Evolutionary conservation across 148 eudicot species (phyloP).

Genomic region (Rhododendron ovatum): DNA sequence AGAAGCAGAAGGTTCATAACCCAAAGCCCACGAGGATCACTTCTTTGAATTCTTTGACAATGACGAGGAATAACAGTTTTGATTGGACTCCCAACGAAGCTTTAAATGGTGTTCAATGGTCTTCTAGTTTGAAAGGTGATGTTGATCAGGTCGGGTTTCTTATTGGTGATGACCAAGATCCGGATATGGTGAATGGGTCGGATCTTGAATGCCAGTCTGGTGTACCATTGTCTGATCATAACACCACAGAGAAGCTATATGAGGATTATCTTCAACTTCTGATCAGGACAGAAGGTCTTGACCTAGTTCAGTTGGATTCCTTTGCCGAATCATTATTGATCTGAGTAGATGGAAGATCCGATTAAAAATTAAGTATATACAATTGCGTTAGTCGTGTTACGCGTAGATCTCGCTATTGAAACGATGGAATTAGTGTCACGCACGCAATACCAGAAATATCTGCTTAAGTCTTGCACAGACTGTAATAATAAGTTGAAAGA

Average conservation of each 20-base stretch:
- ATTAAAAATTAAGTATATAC: background rate
- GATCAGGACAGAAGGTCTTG: conserved; percentile 22
- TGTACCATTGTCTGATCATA: background rate
- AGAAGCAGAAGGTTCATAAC: conserved; percentile 26
- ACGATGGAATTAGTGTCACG: background rate
- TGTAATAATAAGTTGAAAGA: background rate
- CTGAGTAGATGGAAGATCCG: background rate
- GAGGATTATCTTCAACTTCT: conserved; percentile 53
- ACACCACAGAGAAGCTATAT: conserved; percentile 39
- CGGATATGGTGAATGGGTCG: background rate
- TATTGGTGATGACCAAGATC: conserved; percentile 3
- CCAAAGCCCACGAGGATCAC: conserved; percentile 43
- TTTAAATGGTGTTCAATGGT: conserved; percentile 9
- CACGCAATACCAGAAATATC: background rate
- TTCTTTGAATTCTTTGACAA: conserved; percentile 17
- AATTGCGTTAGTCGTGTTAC: background rate
- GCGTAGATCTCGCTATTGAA: background rate
- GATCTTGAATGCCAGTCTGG: conserved; percentile 11
- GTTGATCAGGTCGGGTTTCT: conserved; percentile 9
- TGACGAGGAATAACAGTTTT: conserved; percentile 31
- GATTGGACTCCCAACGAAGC: conserved; percentile 22
- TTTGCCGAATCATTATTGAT: conserved; percentile 13
- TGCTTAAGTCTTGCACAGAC: background rate
- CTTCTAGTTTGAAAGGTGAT: conserved; percentile 5
- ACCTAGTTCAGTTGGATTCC: conserved; percentile 8